Percentiles rank a stretch among this genome's conserved stretches.
These are phyloP conservation scores for Galeopsis tetrahit DNA, from an alignment of 257 asterid species.

Conservation along the genomic window DNA sequence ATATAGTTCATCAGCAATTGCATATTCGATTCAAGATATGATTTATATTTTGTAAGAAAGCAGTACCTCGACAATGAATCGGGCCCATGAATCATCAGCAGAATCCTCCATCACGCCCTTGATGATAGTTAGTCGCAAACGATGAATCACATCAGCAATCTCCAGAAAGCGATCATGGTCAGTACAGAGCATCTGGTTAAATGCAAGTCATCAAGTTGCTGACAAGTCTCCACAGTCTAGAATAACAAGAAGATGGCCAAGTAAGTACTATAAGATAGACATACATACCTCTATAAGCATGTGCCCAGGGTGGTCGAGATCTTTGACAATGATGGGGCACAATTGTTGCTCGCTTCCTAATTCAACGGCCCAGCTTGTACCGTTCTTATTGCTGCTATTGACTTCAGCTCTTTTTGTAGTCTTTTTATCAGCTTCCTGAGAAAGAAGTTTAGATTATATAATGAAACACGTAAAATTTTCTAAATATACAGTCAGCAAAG, in stretches of 20 bases:
- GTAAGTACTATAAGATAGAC: slow-evolving; percentile 8
- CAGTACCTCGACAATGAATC: slow-evolving; percentile 83
- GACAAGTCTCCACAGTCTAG: neutral
- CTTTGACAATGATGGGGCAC: slow-evolving; percentile 86
- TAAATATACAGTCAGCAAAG: neutral
- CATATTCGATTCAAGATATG: neutral
- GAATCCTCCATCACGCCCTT: slow-evolving; percentile 73
- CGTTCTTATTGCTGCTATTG: slow-evolving; percentile 47
- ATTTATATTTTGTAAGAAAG: slow-evolving; percentile 17
- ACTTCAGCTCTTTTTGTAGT: slow-evolving; percentile 40
- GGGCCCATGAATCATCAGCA: slow-evolving; percentile 65
- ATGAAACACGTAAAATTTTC: neutral
- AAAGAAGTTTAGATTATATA: slow-evolving; percentile 22
- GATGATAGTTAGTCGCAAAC: slow-evolving; percentile 66
- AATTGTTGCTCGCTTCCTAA: slow-evolving; percentile 58
- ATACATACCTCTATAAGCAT: slow-evolving; percentile 85
- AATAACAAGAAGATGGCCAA: neutral
- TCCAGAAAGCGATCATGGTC: slow-evolving; percentile 80
- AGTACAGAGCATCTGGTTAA: slow-evolving; percentile 68
- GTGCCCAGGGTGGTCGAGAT: slow-evolving; percentile 78
- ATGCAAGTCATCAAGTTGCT: slow-evolving; percentile 25
- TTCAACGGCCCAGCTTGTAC: slow-evolving; percentile 92
- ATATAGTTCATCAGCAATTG: neutral
- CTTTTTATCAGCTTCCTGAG: slow-evolving; percentile 50
- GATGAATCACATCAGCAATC: slow-evolving; percentile 80